Evolutionary conservation across 208 protist species (phyloP).

Genomic region (Naegleria fowleri): DNA sequence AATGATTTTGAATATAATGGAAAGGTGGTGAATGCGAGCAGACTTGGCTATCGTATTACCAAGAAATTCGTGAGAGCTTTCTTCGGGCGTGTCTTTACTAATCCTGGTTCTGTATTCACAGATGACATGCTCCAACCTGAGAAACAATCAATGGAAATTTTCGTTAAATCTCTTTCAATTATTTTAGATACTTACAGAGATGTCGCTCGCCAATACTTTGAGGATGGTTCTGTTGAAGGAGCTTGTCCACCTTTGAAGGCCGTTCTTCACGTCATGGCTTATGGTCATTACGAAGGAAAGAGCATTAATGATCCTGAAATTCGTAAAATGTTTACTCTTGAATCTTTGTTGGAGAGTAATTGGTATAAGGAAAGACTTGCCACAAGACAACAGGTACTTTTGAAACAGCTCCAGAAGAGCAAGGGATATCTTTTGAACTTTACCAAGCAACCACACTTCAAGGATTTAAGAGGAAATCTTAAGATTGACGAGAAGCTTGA

Average conservation of each 20-base stretch:
- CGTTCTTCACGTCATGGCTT: constrained; percentile 44
- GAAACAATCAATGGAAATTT: constrained; percentile 33
- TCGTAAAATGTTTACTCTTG: background rate
- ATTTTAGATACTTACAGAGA: constrained; percentile 33
- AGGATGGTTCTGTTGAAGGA: constrained; percentile 42
- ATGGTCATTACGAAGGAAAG: constrained; percentile 34
- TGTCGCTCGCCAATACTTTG: constrained; percentile 35
- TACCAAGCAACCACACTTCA: background rate
- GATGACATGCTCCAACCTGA: constrained; percentile 45
- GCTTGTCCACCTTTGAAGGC: constrained; percentile 42
- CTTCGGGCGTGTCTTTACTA: constrained; percentile 44
- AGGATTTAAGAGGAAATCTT: background rate
- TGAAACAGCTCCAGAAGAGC: background rate
- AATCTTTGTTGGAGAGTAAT: background rate
- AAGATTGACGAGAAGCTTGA: background rate
- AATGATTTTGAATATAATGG: constrained; percentile 47
- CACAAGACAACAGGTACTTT: background rate
- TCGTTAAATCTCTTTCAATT: constrained; percentile 36
- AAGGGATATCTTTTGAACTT: background rate
- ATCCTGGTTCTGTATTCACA: constrained; percentile 40
- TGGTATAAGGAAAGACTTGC: constrained; percentile 18
- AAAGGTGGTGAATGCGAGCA: constrained; percentile 34
- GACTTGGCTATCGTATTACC: constrained; percentile 52
- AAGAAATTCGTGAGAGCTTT: constrained; percentile 40
- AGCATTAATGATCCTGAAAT: constrained; percentile 21